phyloP scores from a whole-genome alignment of 2,329 filamentous ascomycete species.

The Aureobasidium namibiae region DNA sequence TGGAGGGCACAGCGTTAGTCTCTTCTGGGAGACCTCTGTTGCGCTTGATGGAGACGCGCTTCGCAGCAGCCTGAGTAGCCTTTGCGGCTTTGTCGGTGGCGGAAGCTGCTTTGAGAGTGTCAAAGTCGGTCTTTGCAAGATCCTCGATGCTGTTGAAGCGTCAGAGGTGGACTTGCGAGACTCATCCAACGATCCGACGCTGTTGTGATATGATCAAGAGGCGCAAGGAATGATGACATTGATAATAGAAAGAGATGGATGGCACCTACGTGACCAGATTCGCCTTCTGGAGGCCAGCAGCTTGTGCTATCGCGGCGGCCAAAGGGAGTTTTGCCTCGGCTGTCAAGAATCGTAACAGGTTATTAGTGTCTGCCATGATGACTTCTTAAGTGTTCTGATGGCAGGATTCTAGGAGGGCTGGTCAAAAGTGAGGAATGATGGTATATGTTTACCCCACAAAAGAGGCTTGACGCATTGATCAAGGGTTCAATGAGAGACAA shows the following conservation, averaged over 20 bases:
- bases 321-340: slow-evolving; percentile 51
- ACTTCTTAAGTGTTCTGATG: not conserved
- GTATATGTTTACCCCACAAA: not conserved
- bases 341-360: slow-evolving; percentile 48
- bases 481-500: not conserved
- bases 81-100: slow-evolving; percentile 48
- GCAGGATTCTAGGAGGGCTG: not conserved
- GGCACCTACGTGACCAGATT: slow-evolving; percentile 44
- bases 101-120: slow-evolving; percentile 36
- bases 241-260: not conserved
- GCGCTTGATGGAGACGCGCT: slow-evolving; percentile 46
- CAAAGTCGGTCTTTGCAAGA: slow-evolving; percentile 41
- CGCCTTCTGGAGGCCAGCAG: slow-evolving; percentile 45
- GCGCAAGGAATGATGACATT: not conserved
- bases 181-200: not conserved
- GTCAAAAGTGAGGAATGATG: not conserved
- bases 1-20: slow-evolving; percentile 13
- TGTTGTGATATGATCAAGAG: not conserved
- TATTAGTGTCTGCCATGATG: not conserved
- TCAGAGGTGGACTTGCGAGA: not conserved
- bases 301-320: slow-evolving; percentile 45
- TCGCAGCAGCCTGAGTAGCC: slow-evolving; percentile 50
- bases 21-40: slow-evolving; percentile 31
- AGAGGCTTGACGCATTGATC: slow-evolving; percentile 18
- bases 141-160: slow-evolving; percentile 31